A percentile compares a stretch with the other conserved stretches of the same genome.
Conservation (phyloP, 305 asterid species). For the Fraxinus baroniana region DNA sequence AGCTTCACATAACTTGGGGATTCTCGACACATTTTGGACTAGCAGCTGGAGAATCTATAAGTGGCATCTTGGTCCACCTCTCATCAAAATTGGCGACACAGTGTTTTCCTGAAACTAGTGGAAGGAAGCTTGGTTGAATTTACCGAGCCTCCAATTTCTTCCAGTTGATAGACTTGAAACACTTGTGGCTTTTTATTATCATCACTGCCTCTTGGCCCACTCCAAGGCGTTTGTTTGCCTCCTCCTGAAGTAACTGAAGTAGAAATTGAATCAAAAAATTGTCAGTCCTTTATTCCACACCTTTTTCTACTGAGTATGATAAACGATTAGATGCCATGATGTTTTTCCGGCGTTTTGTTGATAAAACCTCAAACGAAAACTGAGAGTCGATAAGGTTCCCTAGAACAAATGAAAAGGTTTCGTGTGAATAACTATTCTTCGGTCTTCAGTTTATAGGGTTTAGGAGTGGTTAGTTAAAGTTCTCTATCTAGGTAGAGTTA, state of each 20-base stretch:
- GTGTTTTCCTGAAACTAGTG: slow-evolving; percentile 60
- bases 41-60: slow-evolving; percentile 61
- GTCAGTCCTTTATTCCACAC: neutral
- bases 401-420: no score
- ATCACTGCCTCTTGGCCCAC: slow-evolving; percentile 45
- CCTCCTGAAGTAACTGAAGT: slow-evolving; percentile 64
- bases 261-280: neutral
- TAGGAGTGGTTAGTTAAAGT: no score
- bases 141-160: slow-evolving; percentile 60
- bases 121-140: slow-evolving; percentile 63
- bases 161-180: slow-evolving; percentile 71
- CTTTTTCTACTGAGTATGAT: no score
- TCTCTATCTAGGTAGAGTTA: no score
- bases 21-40: slow-evolving; percentile 56
- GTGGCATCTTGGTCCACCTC: slow-evolving; percentile 63
- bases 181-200: slow-evolving; percentile 63
- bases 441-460: no score
- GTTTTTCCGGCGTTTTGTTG: no score
- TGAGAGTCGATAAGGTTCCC: no score
- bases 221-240: slow-evolving; percentile 56
- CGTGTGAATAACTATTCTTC: no score
- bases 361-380: no score
- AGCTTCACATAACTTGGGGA: slow-evolving; percentile 52
- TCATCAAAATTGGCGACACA: slow-evolving; percentile 75
- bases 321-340: no score